Base-by-base conservation (phyloP, 2,329 filamentous ascomycete genomes). In the Dothistroma septosporum region DNA sequence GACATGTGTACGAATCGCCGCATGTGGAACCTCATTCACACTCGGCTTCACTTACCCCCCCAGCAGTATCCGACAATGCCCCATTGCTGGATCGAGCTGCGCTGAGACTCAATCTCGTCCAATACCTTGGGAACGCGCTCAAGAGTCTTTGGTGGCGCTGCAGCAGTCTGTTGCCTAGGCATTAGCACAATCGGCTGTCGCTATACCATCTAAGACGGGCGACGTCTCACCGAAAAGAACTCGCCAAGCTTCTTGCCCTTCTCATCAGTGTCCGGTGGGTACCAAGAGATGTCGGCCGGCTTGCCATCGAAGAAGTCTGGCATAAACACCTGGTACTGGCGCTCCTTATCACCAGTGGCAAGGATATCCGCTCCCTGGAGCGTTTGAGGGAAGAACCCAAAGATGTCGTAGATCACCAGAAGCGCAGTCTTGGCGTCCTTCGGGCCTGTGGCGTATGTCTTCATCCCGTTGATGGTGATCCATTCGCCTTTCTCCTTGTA, bases 291-390 rank as follows among this genome's bases (percentile, higher is more conserved):
- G 66, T 83, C 82, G 62, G 81, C 85, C 37, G 90, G 88, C 66
- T 84, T 82, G 73, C 90, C 92, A 62, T 89, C 83, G 79, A 96
- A 96, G 82, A 90, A 93, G 78, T 97, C 92, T 47, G 92, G 92
- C 65, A 97, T 92, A 77, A 92, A 92, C 67, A 96, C 90, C 68
- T 86, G 87, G 80, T 95, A 94, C 71, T 89, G 85, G 61, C 80
- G 74, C 79, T 83, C 76, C 85, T 89, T 88, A 82, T 87, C 80
- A 35, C 80, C 77, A 66, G 77, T 75, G 31, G 85, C 82, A 47
- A 87, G 80, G 68, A 87, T 86, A 66, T 87, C 85, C 64, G 84
- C 84, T 50, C 85, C 85, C 69, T 87, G 85, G 19, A 86, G 67
- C 10, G 84, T 87, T 70, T 87, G 85, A 10, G 79, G 78, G 74